Percentiles rank a stretch among this genome's conserved stretches.
These are phyloP conservation scores for Ephemerocybe angulata DNA, from an alignment of 768 basidiomycete species.

Conservation along the genomic window DNA sequence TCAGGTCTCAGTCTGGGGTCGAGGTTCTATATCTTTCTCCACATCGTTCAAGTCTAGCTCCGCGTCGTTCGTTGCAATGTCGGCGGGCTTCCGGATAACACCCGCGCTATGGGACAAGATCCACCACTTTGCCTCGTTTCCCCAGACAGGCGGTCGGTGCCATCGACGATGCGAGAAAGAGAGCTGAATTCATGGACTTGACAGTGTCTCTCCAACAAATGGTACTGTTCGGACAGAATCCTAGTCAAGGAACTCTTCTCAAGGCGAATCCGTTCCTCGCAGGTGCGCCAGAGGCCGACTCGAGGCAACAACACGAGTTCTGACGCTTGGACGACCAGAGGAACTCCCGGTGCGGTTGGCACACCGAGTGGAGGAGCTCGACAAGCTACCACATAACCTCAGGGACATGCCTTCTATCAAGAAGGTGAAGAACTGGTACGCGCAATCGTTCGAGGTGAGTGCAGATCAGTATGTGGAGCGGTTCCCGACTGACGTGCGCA, in stretches of 20 bases:
- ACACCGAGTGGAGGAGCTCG: slow-evolving; percentile 94
- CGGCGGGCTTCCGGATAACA: slow-evolving; percentile 68
- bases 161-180: slow-evolving; percentile 36
- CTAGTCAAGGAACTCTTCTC: slow-evolving; percentile 90
- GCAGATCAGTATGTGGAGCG: neutral
- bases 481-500: slow-evolving; percentile 27
- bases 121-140: slow-evolving; percentile 87
- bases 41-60: no score
- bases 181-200: neutral
- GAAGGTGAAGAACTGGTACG: slow-evolving; percentile 98
- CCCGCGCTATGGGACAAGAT: slow-evolving; percentile 84
- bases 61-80: slow-evolving; percentile 40
- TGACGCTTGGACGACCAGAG: slow-evolving; percentile 44
- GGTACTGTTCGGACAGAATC: slow-evolving; percentile 96
- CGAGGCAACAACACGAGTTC: neutral
- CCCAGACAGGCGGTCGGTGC: slow-evolving; percentile 81
- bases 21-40: no score
- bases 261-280: slow-evolving; percentile 86
- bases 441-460: slow-evolving; percentile 92
- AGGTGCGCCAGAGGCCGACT: slow-evolving; percentile 44
- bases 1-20: no score
- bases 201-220: slow-evolving; percentile 94
- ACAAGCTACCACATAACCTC: slow-evolving; percentile 88
- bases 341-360: slow-evolving; percentile 94
- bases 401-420: slow-evolving; percentile 88